Base-by-base conservation (phyloP, 495 filamentous ascomycete genomes). In the Penicillium arizonense region DNA sequence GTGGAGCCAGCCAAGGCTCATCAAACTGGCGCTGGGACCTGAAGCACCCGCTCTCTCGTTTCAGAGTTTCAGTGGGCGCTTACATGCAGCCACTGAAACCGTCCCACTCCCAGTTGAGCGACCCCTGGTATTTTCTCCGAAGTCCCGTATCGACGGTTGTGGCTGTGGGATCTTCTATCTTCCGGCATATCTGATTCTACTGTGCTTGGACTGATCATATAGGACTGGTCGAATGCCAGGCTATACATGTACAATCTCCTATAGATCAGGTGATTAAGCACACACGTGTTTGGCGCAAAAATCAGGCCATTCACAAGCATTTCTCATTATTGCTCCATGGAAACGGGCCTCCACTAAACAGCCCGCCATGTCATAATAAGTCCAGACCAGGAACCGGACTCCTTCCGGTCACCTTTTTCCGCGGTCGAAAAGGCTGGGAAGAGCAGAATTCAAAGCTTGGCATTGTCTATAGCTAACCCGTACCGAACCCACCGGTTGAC, bases 11-110 rank as follows among this genome's bases (percentile, higher is more conserved):
- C 58, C 58, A 59, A 61, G 53, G 14, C 32, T 60, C 34, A 50
- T 67, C 59, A 70, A 70, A 68, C 67, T 68, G 62, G 67, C 62
- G 59, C 64, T 58, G 57, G 48, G 47, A 66, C 55, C 58, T 69
- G 65, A 69, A 69, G 61, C 65, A 69, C 57, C 63, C 63, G 63
- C 64, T 47, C 41, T 45, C 47, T 52, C 40, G 67, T 70, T 70
- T 70, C 67, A 70, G 62, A 62, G 28, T 60, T 42, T n/a, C 40
- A 45, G 55, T 61, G 56, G 62, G 64, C 64, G 64, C 64, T 65
- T 68, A 68, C 62, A 51, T 58, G 64, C 64, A 65, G 58, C 58
- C 56, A 62, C 41, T 65, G 55, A 60, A 58, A 63, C 57, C 43
- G 45, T 49, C 44, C 45, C 37, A 48, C 41, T 35, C 28, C 18